Percentiles rank a stretch among this genome's conserved stretches.
phyloP scores from a whole-genome alignment of 495 filamentous ascomycete species.

The Neurospora sp. region DNA sequence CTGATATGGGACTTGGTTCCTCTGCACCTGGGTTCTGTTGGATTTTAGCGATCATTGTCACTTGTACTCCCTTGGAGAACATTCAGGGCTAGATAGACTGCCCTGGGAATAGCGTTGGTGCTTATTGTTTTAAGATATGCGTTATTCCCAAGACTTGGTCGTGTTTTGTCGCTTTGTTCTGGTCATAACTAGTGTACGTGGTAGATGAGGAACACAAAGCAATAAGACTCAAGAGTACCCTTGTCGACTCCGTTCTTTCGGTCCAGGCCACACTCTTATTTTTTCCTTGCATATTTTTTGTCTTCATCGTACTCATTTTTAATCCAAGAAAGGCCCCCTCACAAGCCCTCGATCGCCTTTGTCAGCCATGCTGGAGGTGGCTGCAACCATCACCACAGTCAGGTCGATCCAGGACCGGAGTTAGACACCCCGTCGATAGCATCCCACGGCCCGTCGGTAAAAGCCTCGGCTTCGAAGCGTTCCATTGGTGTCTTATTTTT shows the following conservation, averaged over 20 bases:
- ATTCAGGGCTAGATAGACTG: neutral
- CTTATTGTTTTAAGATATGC: neutral
- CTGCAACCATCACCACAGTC: neutral
- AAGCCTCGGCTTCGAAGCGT: neutral
- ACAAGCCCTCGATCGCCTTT: neutral
- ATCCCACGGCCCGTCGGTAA: neutral
- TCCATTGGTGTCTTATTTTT: neutral
- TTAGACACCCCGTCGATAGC: neutral
- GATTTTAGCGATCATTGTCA: neutral
- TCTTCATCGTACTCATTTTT: neutral
- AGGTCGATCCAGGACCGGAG: neutral
- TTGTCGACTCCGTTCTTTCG: too few relatives aligned
- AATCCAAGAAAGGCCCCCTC: neutral
- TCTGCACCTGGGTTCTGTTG: neutral
- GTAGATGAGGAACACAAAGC: neutral
- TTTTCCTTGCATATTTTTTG: neutral
- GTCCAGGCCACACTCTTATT: neutral
- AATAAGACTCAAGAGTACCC: too few relatives aligned
- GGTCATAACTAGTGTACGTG: too few relatives aligned
- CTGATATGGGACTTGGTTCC: neutral
- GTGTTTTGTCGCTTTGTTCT: neutral
- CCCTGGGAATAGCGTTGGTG: neutral
- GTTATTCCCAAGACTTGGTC: neutral
- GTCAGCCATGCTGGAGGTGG: neutral
- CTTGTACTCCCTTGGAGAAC: neutral